Percentiles rank a stretch among this genome's conserved stretches.
These are phyloP conservation scores for Oenanthe javanica DNA, from an alignment of 140 eudicot species.

Conservation along the genomic window DNA sequence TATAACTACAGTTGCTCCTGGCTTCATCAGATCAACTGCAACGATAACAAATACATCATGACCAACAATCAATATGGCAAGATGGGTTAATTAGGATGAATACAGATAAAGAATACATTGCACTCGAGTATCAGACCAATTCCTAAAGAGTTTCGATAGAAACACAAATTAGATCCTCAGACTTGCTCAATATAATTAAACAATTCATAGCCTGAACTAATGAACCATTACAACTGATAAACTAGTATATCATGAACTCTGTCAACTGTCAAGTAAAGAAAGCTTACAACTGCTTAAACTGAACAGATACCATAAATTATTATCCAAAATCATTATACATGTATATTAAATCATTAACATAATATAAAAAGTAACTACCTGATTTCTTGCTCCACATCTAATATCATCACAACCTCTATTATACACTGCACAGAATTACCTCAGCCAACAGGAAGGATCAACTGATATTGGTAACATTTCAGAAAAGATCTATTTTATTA, in stretches of 20 bases:
- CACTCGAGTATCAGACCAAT: neutral
- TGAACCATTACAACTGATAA: neutral
- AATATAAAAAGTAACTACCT: neutral
- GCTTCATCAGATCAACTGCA: neutral
- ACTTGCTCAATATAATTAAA: neutral
- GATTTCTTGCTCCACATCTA: neutral
- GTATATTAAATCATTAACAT: neutral
- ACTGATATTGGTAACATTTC: neutral
- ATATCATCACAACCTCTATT: neutral
- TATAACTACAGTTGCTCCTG: slow-evolving; percentile 2
- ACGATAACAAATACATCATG: neutral
- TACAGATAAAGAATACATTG: neutral
- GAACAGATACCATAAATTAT: neutral
- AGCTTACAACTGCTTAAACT: neutral
- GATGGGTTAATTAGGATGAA: neutral
- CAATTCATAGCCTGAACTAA: neutral
- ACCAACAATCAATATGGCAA: neutral
- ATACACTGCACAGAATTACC: neutral
- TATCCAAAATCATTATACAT: neutral
- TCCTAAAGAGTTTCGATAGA: neutral
- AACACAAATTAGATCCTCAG: neutral
- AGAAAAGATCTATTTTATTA: neutral
- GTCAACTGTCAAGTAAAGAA: neutral
- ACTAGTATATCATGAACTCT: neutral
- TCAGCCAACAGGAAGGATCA: neutral